Conservation (phyloP, 352 stramenopile genomes). For the Thraustochytrium sp. region DNA sequence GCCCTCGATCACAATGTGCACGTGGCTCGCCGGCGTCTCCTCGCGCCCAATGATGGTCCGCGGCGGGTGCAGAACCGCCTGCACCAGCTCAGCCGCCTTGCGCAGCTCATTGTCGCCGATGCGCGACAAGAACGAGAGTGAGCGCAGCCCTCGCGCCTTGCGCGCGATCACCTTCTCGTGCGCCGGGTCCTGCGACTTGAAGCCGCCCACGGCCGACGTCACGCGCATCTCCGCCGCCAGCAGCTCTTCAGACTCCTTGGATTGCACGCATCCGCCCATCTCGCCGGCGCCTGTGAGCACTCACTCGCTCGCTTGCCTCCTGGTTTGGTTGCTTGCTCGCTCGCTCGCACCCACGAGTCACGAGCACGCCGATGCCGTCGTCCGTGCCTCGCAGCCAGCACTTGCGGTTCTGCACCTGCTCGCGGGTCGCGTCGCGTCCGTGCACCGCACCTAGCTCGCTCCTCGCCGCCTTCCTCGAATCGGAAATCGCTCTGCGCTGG, state of each 20-base stretch:
- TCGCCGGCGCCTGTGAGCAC: too few species aligned
- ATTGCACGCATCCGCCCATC: neutral
- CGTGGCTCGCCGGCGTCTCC: neutral
- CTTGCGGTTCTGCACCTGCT: too few species aligned
- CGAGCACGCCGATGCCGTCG: too few species aligned
- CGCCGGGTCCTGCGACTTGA: neutral
- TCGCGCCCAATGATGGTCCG: neutral
- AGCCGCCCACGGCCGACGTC: neutral
- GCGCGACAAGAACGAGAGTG: neutral
- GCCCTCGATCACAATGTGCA: slow-evolving; percentile 5
- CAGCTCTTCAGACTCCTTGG: neutral
- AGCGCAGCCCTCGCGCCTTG: neutral
- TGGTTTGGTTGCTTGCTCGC: too few species aligned
- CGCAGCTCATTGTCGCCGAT: neutral
- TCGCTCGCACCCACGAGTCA: too few species aligned
- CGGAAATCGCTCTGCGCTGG: too few species aligned
- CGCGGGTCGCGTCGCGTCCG: too few species aligned
- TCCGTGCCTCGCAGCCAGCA: too few species aligned
- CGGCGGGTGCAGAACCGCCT: neutral
- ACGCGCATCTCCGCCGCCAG: neutral
- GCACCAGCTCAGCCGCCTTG: neutral
- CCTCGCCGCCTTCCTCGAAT: too few species aligned
- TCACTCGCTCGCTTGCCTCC: too few species aligned
- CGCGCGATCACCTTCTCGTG: neutral
- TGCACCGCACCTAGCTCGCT: too few species aligned